Evolutionary conservation across 352 stramenopile genomes (phyloP), one percentile per base, ranked within the genome.

Genomic region (Globisporangium mamillatum): DNA sequence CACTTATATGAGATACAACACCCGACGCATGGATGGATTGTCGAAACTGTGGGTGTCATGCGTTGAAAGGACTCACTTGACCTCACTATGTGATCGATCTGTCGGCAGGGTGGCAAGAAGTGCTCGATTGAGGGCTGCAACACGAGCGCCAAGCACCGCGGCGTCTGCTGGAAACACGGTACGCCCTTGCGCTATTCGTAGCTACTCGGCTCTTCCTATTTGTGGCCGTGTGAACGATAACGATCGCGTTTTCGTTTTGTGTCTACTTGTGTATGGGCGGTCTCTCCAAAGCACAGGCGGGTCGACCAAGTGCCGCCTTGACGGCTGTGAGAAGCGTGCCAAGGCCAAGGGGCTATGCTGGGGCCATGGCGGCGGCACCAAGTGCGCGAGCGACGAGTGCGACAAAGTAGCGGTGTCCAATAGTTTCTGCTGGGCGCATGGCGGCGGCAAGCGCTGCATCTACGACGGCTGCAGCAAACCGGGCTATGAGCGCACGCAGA

Each of bases 131-230:
- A 78, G 60, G 77, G 72, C 32, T 88, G 79, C 64, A 70, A 58
- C 12, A 75, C 70, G 16, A 80, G 76, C 48, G 75, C 79, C 63
- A 85, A 88, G 67, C 72, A 79, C 36, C 53, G 46, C 4, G 77
- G 77, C 0, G 63, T 86, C 36, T 88, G 80, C 65, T 88, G 80
- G 80, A 81, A 79, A 41, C 80, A 88, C 54, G 80, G 80, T 73
- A 48, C 32, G 67, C 25, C 25, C 14, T 20, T 41, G 25, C 16
- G 5, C 20, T 44, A 60, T 50, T 48, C 14, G 4, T 18, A 18
- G 36, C 25, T 12, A 27, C 4, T 46, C 12, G 3, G 2, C 12
- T 32, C 10, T 34, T 9, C 24, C 12, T 27, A 57, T 7, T 32
- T 27, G 10, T 10, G 50, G n/a, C 27, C 41, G 4, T 44, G 36